Percentiles rank a stretch among this genome's conserved stretches.
phyloP scores from a whole-genome alignment of 2,329 filamentous ascomycete species.

The Didymella segeticola region DNA sequence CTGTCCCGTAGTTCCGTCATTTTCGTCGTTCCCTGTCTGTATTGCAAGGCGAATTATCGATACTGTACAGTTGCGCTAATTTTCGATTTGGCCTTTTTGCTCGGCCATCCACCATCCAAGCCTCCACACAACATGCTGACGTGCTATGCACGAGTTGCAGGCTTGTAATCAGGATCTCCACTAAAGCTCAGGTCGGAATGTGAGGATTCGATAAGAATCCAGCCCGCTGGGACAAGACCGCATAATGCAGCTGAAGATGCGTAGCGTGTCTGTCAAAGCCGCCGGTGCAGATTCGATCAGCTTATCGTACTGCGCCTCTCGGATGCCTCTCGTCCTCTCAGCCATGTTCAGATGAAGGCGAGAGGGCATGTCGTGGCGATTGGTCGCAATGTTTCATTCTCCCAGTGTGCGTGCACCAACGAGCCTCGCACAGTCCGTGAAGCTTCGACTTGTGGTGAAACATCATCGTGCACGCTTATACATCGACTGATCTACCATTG shows the following conservation, averaged over 20 bases:
- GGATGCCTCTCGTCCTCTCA: not conserved
- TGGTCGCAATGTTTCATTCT: not conserved
- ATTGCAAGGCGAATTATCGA: conserved; percentile 24
- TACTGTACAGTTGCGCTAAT: conserved; percentile 30
- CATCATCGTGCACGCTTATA: conserved; percentile 47
- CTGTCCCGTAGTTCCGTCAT: conserved; percentile 24
- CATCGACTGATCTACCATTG: conserved; percentile 47
- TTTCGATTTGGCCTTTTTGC: not conserved
- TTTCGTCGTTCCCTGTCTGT: conserved; percentile 25
- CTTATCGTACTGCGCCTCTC: not conserved
- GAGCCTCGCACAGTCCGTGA: not conserved
- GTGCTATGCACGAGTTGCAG: not conserved
- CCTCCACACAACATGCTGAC: not conserved
- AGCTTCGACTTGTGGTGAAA: not conserved
- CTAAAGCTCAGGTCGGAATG: not conserved
- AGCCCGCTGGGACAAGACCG: not conserved
- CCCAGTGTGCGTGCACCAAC: not conserved
- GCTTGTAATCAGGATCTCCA: not conserved
- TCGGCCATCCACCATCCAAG: conserved; percentile 3
- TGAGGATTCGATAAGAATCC: not conserved
- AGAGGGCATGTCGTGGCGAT: no score
- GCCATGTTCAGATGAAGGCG: not conserved
- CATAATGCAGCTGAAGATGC: not conserved
- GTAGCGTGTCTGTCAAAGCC: not conserved
- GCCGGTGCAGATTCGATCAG: not conserved